Evolutionary conservation across 2,329 filamentous ascomycete species (phyloP).

Genomic region (Fusarium buharicum): DNA sequence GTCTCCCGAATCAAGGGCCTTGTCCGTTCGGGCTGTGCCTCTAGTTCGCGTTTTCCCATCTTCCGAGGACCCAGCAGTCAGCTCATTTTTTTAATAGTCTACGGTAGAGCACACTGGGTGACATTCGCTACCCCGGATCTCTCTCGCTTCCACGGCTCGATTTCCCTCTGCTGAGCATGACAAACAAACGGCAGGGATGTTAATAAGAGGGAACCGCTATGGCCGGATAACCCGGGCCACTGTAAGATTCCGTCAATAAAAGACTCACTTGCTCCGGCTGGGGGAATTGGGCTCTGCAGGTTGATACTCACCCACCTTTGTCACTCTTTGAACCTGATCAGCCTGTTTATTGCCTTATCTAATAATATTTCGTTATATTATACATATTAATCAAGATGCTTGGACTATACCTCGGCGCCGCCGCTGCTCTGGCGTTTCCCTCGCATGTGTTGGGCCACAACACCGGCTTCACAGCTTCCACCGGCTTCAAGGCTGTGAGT

Average conservation of each 20-base stretch:
- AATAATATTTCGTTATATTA: background rate
- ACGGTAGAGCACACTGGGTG: no score
- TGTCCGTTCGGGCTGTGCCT: background rate
- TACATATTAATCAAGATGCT: background rate
- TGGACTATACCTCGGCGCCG: background rate
- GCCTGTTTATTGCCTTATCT: background rate
- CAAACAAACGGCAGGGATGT: background rate
- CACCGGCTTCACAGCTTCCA: background rate
- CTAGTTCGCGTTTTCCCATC: background rate
- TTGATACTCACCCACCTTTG: background rate
- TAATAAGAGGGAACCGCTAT: background rate
- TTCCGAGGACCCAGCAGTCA: background rate
- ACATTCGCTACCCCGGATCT: background rate
- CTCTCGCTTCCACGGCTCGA: background rate
- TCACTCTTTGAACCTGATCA: background rate
- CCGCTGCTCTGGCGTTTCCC: background rate
- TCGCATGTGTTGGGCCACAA: background rate
- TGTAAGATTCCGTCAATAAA: background rate
- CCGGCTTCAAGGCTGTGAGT: conserved; percentile 3
- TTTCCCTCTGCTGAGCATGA: background rate
- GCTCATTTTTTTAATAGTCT: background rate
- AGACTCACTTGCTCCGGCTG: background rate
- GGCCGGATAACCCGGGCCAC: background rate
- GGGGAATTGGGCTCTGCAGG: background rate
- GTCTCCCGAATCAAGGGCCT: background rate